Base-by-base conservation (phyloP, 495 filamentous ascomycete species). In the Lepidopterella palustris region DNA sequence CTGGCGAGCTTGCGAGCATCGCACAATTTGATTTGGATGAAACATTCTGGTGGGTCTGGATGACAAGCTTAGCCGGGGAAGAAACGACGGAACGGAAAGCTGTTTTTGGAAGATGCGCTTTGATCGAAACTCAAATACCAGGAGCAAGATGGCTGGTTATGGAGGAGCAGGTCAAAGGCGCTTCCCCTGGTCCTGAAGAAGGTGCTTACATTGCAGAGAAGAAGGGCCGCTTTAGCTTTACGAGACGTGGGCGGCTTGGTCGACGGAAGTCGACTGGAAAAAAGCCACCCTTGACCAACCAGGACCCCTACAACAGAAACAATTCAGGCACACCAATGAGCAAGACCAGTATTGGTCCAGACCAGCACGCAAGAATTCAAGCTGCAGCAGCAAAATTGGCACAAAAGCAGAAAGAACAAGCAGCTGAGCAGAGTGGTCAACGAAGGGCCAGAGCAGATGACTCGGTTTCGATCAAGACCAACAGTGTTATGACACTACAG, bases 11-110 rank as follows among this genome's bases (percentile, higher is more conserved):
- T 45, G 92, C 92, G 24, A 96, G 89, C 65, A 95, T 97, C 63
- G 86, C 80, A 28, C 80, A 81, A 45, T 81, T 98, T 49, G 87
- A 95, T 59, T 76, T 97, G 10, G 93, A 98, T 68, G 93, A 97
- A 69, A 86, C 92, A 0, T 98, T 98, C 71, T 98, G 95, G 95
- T 98, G 93, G 93, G 93, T 97, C 24, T 98, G 93, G 93, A 97
- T 97, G 79, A 93, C 83, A 65, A 97, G 93, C 78, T 73, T 98
- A 70, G 92, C 92, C 1, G 87, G 83, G 5, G 93, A 98, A 66
- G 93, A 98, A 72, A 84, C 90, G 1, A 72, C 82, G 0, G 78
- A 84, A 28, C 83, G 93, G 57, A 98, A 98, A 72, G 86, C 91
- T 3, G 89, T 89, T 18, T 98, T 98, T 73, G 95, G 93, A 13